Conservation (phyloP, 1,284 basidiomycete species). For the Papiliotrema flavescens region DNA sequence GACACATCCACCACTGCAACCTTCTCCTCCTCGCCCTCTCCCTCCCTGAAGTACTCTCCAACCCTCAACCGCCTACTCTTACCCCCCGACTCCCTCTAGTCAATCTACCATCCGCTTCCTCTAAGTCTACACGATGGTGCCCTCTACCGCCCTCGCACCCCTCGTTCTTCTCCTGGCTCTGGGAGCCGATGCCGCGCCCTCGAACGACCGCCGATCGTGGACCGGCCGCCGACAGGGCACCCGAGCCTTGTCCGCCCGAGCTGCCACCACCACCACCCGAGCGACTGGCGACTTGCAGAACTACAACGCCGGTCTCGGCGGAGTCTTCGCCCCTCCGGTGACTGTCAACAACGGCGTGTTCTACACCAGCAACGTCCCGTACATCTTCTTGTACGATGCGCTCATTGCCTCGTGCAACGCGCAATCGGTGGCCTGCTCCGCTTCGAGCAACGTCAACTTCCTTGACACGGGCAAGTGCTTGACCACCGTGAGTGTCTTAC, state of each 20-base stretch:
- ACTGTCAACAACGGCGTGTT: background rate
- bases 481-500: no score
- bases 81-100: background rate
- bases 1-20: background rate
- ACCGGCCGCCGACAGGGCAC: background rate
- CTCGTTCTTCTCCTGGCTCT: background rate
- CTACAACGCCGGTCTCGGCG: background rate
- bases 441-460: no score
- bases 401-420: background rate
- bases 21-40: background rate
- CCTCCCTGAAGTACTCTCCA: background rate
- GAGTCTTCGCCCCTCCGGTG: background rate
- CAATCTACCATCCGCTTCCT: background rate
- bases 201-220: background rate
- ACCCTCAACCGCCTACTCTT: background rate
- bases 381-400: background rate
- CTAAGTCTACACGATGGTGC: background rate
- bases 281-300: background rate
- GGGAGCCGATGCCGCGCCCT: background rate
- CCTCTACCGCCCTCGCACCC: background rate
- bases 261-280: background rate
- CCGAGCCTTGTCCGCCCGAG: background rate
- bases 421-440: background rate
- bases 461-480: no score
- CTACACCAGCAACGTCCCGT: background rate